These are phyloP conservation scores for Larix kaempferi DNA, from an alignment of 75 land plant species.

Conservation along the genomic window DNA sequence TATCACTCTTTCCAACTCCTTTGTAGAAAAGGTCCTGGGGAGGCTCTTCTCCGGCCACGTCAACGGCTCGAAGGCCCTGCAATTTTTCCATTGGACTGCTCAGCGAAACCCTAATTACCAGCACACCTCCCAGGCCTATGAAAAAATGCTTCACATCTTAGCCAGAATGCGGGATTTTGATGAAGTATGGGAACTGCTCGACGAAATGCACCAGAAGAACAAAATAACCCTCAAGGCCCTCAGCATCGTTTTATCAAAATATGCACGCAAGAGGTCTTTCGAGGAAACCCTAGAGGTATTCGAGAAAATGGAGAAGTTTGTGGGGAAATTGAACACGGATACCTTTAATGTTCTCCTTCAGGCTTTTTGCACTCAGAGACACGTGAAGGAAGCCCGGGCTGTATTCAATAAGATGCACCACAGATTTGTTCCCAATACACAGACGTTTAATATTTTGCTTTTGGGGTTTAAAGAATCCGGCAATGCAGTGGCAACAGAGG, in stretches of 20 bases:
- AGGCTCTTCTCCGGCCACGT: slow-evolving; percentile 45
- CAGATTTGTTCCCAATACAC: slow-evolving; percentile 27
- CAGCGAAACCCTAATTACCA: neutral
- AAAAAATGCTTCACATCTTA: slow-evolving; percentile 45
- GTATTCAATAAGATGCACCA: slow-evolving; percentile 36
- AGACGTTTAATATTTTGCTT: slow-evolving; percentile 54
- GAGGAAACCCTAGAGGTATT: slow-evolving; percentile 51
- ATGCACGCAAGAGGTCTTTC: slow-evolving; percentile 29
- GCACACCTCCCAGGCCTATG: slow-evolving; percentile 24
- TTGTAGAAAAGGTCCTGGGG: slow-evolving; percentile 45
- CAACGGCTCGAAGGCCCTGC: slow-evolving; percentile 39
- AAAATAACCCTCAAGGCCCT: slow-evolving; percentile 38
- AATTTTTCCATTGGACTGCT: slow-evolving; percentile 36
- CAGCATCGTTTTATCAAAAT: slow-evolving; percentile 38
- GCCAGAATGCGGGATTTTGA: slow-evolving; percentile 37
- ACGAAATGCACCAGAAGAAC: slow-evolving; percentile 11
- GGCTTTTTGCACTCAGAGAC: slow-evolving; percentile 42
- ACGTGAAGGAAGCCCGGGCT: slow-evolving; percentile 47
- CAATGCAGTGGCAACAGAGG: slow-evolving; percentile 40
- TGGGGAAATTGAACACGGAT: slow-evolving; percentile 27
- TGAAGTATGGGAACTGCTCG: slow-evolving; percentile 35
- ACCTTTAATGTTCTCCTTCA: slow-evolving; percentile 50
- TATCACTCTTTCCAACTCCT: slow-evolving; percentile 10
- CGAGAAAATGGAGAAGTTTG: slow-evolving; percentile 33
- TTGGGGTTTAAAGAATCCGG: slow-evolving; percentile 58